Evolutionary conservation across 176 grass and related monocot species (phyloP).

Genomic region (Avena eriantha): DNA sequence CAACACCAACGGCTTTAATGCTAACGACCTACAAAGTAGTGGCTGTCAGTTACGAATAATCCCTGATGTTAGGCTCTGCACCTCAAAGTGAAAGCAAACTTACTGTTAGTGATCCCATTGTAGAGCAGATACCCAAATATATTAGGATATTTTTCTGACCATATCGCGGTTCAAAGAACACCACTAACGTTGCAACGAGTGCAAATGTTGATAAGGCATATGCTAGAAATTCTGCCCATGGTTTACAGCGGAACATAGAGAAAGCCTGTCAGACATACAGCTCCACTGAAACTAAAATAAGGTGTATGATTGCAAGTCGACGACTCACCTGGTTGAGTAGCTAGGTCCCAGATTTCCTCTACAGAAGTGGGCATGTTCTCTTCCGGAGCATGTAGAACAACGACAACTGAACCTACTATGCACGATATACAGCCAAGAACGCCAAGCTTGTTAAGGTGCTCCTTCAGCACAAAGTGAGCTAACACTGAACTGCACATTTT

Average conservation of each 20-base stretch:
- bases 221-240: slow-evolving; percentile 73
- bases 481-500: slow-evolving; percentile 65
- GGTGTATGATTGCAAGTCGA: not conserved
- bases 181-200: slow-evolving; percentile 57
- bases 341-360: slow-evolving; percentile 88
- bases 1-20: slow-evolving; percentile 95
- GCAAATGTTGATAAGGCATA: slow-evolving; percentile 64
- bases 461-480: slow-evolving; percentile 87
- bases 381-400: slow-evolving; percentile 88
- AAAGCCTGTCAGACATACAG: slow-evolving; percentile 27
- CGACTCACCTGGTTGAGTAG: slow-evolving; percentile 76
- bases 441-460: slow-evolving; percentile 74
- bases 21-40: slow-evolving; percentile 74
- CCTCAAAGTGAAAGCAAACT: slow-evolving; percentile 37
- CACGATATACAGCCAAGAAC: slow-evolving; percentile 89
- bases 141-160: slow-evolving; percentile 93
- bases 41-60: not conserved
- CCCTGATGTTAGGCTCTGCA: not conserved
- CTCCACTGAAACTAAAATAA: not conserved
- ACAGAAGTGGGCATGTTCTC: slow-evolving; percentile 79
- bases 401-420: slow-evolving; percentile 92
- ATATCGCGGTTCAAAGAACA: slow-evolving; percentile 86
- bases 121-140: slow-evolving; percentile 94
- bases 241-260: slow-evolving; percentile 26
- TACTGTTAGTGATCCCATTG: slow-evolving; percentile 95